These are phyloP conservation scores for Collybia sp. DNA, from an alignment of 768 basidiomycete genomes.

Conservation along the genomic window DNA sequence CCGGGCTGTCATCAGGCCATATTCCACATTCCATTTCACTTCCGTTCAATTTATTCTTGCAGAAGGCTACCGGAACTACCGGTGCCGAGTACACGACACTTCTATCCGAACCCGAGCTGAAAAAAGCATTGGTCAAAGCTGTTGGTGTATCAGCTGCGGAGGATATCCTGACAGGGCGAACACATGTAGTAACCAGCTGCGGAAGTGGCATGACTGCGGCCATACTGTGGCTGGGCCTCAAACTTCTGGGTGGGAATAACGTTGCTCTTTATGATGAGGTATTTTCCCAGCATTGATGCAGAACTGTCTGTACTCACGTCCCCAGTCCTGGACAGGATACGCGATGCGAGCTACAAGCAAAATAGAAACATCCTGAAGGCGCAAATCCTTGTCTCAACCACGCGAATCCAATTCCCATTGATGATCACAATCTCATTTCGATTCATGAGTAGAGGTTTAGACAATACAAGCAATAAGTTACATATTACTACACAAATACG, in stretches of 20 bases:
- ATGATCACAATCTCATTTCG: background rate
- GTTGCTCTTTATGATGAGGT: constrained; percentile 94
- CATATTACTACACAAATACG: too few relatives aligned
- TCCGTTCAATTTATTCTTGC: constrained; percentile 76
- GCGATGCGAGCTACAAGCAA: constrained; percentile 70
- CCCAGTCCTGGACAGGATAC: constrained; percentile 94
- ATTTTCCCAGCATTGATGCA: constrained; percentile 10
- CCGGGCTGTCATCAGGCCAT: constrained; percentile 86
- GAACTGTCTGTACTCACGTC: constrained; percentile 3
- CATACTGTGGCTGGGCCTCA: constrained; percentile 89
- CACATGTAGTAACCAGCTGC: constrained; percentile 70
- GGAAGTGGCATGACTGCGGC: constrained; percentile 99
- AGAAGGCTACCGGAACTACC: constrained; percentile 31
- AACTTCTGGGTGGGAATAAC: constrained; percentile 55
- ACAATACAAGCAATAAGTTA: too few relatives aligned
- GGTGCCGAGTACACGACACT: constrained; percentile 54
- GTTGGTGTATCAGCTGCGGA: constrained; percentile 55
- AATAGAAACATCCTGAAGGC: constrained; percentile 47
- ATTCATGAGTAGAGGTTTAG: background rate
- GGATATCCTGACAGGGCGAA: constrained; percentile 55
- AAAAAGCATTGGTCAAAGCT: constrained; percentile 51
- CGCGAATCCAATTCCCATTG: background rate
- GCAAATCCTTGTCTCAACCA: too few relatives aligned
- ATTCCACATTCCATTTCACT: constrained; percentile 84
- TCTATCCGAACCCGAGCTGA: constrained; percentile 53